Base-by-base conservation (phyloP, 768 basidiomycete genomes). In the Kondoa subrosea region DNA sequence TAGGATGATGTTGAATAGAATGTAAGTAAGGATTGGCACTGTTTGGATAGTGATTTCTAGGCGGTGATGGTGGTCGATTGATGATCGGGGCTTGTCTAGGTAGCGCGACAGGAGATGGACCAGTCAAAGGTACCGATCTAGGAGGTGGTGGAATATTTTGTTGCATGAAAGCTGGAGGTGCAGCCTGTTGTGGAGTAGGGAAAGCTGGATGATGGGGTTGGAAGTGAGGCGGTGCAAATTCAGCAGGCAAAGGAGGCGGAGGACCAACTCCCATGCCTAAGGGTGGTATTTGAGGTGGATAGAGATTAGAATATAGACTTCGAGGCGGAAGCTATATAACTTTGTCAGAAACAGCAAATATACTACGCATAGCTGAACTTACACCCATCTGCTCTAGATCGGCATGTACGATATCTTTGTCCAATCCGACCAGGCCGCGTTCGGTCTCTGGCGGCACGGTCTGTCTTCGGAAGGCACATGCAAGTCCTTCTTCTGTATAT, bases 321-420 rank as follows among this genome's bases (percentile, higher is more conserved):
- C 40, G 40, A 50, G 40, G 12, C 40, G 40, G 40, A 21, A 4
- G 3, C 1, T 1, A 61, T 56, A 33, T 2, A n/a, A 31, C 29
- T 21, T 50, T 50, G 40, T 50, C 40, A 50, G 40, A 8, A 50
- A 8, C 21, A 21, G 8, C 21, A 50, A 8, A 8, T 50, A 21
- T 50, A 31, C 27, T 29, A n/a, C 2, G 26, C 25, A 21, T 16
- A 3, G 26, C 1, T 32, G 34, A 56, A 71, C 74, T 66, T 57
- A 74, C 74, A 3, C 72, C 72, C 74, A 74, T 74, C 32, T 67
- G 66, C 50, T 73, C 74, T 2, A 74, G 64, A 60, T 74, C 74
- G 0, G 59, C 64, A 62, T 68, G 66, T 0, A 66, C 68, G 57
- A 70, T 64, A 25, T 68, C 71, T 3, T 71, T 67, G 16, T 74